phyloP scores from a whole-genome alignment of 768 basidiomycete species.

The Steccherinum ochraceum region DNA sequence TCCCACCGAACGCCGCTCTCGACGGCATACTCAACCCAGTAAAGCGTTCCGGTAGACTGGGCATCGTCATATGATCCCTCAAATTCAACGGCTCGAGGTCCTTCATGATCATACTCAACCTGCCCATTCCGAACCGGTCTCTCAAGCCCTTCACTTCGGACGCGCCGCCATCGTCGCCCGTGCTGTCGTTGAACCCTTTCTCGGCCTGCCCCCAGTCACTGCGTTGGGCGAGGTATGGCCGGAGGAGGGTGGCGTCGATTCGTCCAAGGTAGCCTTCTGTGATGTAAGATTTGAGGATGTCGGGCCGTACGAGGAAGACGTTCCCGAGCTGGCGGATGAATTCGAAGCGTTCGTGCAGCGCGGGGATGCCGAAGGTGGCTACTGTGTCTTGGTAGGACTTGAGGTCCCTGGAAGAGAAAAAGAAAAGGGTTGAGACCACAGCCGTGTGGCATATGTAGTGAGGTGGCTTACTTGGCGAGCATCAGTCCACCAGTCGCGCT shows the following conservation, averaged over 20 bases:
- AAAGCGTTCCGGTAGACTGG: constrained; percentile 47
- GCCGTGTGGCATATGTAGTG: neutral
- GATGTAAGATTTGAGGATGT: constrained; percentile 93
- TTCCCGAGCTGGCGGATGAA: constrained; percentile 97
- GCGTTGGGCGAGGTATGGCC: constrained; percentile 86
- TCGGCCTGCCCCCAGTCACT: constrained; percentile 89
- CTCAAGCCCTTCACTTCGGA: constrained; percentile 51
- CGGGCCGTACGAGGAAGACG: constrained; percentile 92
- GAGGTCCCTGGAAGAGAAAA: constrained; percentile 60
- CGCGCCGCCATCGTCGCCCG: constrained; percentile 31
- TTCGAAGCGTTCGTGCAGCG: constrained; percentile 91
- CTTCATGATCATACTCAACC: constrained; percentile 83
- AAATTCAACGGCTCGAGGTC: constrained; percentile 59
- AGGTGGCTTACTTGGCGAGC: constrained; percentile 79
- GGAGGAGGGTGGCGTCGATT: constrained; percentile 80
- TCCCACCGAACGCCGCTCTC: constrained; percentile 31
- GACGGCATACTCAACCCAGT: constrained; percentile 43
- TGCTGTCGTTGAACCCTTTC: constrained; percentile 66
- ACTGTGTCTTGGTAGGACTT: constrained; percentile 94
- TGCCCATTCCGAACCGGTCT: constrained; percentile 55
- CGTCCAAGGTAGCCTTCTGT: constrained; percentile 90
- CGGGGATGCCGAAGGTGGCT: constrained; percentile 72
- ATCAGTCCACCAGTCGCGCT: constrained; percentile 95
- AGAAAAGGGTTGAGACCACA: constrained; percentile 7
- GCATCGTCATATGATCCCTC: constrained; percentile 58